phyloP scores from a whole-genome alignment of 129 eudicot genomes.

The Rutidosis leptorrhynchoides region DNA sequence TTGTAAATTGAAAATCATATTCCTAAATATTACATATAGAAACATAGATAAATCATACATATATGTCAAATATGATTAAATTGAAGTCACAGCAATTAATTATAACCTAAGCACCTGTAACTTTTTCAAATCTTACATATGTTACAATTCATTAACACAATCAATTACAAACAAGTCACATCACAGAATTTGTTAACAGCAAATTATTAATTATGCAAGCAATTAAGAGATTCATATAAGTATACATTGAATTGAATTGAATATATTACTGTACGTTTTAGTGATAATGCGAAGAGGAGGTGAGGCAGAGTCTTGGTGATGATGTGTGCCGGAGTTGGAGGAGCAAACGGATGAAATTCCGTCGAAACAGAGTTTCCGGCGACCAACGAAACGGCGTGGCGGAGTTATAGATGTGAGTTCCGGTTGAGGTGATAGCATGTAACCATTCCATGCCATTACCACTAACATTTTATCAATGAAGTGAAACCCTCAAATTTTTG shows the following conservation, averaged over 20 bases:
- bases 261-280: conserved; percentile 37
- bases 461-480: not conserved
- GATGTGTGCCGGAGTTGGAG: conserved; percentile 30
- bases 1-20: too few species aligned
- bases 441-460: conserved; percentile 40
- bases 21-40: too few species aligned
- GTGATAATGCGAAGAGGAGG: conserved; percentile 30
- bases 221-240: not conserved
- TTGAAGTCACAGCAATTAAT: not conserved
- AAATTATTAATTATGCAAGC: not conserved
- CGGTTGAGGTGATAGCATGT: conserved; percentile 32
- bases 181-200: too few species aligned
- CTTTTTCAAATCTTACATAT: too few species aligned
- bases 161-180: too few species aligned
- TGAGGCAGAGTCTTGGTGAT: conserved; percentile 29
- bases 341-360: conserved; percentile 47
- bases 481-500: not conserved
- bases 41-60: too few species aligned
- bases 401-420: conserved; percentile 11
- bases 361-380: conserved; percentile 72
- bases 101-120: too few species aligned
- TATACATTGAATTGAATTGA: not conserved
- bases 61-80: too few species aligned
- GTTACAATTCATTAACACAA: too few species aligned
- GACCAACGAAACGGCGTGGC: conserved; percentile 41